Percentiles rank a stretch among this genome's conserved stretches.
These are phyloP conservation scores for Phaeosphaeriaceae sp. DNA, from an alignment of 2,329 filamentous ascomycete species.

Conservation along the genomic window DNA sequence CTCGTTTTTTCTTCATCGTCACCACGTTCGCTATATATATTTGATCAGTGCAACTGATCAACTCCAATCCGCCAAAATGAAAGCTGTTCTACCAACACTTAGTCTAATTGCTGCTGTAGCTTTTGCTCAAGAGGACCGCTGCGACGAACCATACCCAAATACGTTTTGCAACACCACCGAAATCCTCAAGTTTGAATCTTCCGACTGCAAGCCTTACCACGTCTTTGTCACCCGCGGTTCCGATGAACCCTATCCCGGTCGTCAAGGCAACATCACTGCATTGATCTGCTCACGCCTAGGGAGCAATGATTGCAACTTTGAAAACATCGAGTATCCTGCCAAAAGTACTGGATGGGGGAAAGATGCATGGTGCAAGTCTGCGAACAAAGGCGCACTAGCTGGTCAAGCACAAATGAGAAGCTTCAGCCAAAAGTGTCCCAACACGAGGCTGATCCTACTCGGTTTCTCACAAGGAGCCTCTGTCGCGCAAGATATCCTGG, in stretches of 20 bases:
- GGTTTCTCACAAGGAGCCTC: constrained; percentile 35
- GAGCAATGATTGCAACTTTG: constrained; percentile 28
- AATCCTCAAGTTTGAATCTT: constrained; percentile 26
- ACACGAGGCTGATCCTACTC: constrained; percentile 35
- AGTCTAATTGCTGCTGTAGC: constrained; percentile 15
- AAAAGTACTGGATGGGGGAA: constrained; percentile 33
- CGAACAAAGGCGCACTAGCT: constrained; percentile 24
- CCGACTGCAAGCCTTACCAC: constrained; percentile 33
- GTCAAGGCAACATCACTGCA: constrained; percentile 30
- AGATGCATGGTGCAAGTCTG: constrained; percentile 36
- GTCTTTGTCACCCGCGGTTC: constrained; percentile 38
- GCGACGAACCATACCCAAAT: constrained; percentile 27
- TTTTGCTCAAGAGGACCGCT: constrained; percentile 27
- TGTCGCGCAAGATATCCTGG: constrained; percentile 35
- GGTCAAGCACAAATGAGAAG: constrained; percentile 34
- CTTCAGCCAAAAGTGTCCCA: constrained; percentile 33
- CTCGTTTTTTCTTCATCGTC: constrained; percentile 1
- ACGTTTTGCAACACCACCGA: constrained; percentile 33
- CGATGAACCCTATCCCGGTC: constrained; percentile 36
- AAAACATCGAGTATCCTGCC: constrained; percentile 36
- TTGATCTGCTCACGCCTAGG: constrained; percentile 28
- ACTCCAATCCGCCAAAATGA: constrained; percentile 13
- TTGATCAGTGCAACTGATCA: background rate
- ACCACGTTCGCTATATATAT: constrained; percentile 3
- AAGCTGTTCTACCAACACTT: constrained; percentile 15